Base-by-base conservation (phyloP, 345 rosid genomes). In the Euphorbia pulcherrima region DNA sequence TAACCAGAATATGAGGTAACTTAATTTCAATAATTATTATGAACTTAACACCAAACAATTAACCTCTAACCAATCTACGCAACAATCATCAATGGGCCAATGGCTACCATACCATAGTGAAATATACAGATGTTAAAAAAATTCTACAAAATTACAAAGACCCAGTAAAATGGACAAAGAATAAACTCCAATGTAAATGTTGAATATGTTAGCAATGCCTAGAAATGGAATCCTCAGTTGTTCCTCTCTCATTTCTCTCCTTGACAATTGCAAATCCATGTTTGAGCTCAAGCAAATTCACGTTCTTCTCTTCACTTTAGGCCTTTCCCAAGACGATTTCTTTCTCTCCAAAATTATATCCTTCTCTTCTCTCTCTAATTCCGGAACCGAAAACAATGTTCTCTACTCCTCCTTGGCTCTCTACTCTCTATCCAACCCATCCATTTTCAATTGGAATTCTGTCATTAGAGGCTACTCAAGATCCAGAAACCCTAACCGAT, bases 401-500 rank as follows among this genome's bases (percentile, higher is more conserved):
- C 81, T 76, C 24, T 85, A 87, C 77, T 85, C 89, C 60, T 68
- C 63, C 83, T 79, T 56, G 69, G 51, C 81, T 71, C 62, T 92
- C 23, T 74, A 71, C 8, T 56, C 73, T 10, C 72, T 83, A 54
- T 71, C 84, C 1, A 71, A 75, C 48, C 89, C 87, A 11, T 68
- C 76, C n/a, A 30, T 67, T 47, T 86, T 75, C 64, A 53, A 76
- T 50, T 88, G 97, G 97, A 90, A 83, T 74, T 62, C 80, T 0
- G 62, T 90, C 37, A 69, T 90, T 24, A 72, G 93, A 74, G 97
- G 93, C 2, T 87, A 79, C 68, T 84, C 87, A 48, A 72, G 58
- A 26, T 80, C 84, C 82, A 86, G 62, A 74, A 75, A 29, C 55
- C 93, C 98, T 0, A 82, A 77, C 39, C 78, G 68, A 65, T 78